A percentile compares a stretch with the other conserved stretches of the same genome.
Conservation (phyloP, 2,329 filamentous ascomycete genomes). For the Aureobasidium sp. region DNA sequence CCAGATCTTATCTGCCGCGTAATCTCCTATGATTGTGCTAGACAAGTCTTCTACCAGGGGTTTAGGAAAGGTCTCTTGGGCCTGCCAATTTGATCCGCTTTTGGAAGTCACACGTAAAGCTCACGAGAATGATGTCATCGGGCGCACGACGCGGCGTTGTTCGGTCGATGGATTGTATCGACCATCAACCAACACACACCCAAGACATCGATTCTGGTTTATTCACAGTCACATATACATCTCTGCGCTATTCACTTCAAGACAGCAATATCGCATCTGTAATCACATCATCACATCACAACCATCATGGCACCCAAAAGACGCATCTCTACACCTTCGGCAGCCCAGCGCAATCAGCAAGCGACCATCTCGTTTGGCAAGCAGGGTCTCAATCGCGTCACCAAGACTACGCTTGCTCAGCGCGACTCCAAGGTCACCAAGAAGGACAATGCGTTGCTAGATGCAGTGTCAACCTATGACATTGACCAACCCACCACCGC, state of each 20-base stretch:
- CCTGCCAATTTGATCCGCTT: not conserved
- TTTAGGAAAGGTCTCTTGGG: too few species aligned
- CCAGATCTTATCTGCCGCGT: too few species aligned
- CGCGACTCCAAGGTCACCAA: conserved; percentile 30
- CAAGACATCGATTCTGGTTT: not conserved
- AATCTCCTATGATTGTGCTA: too few species aligned
- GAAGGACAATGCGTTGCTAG: conserved; percentile 30
- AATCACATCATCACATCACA: not conserved
- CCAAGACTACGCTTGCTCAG: conserved; percentile 43
- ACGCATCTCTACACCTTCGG: conserved; percentile 31
- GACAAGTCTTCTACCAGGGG: too few species aligned
- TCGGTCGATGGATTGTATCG: not conserved
- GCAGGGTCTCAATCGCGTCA: conserved; percentile 43
- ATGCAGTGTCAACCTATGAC: conserved; percentile 20
- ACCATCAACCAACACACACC: not conserved
- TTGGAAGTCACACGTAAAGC: not conserved
- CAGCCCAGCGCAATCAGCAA: conserved; percentile 44
- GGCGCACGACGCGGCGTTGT: conserved; percentile 2
- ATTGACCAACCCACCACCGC: conserved; percentile 31
- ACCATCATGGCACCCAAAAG: conserved; percentile 38
- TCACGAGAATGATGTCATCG: not conserved
- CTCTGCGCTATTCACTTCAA: not conserved
- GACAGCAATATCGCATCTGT: not conserved
- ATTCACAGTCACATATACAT: not conserved
- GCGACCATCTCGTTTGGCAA: conserved; percentile 56